Base-by-base conservation (phyloP, 2,329 filamentous ascomycete genomes). In the Diaporthe amygdali region DNA sequence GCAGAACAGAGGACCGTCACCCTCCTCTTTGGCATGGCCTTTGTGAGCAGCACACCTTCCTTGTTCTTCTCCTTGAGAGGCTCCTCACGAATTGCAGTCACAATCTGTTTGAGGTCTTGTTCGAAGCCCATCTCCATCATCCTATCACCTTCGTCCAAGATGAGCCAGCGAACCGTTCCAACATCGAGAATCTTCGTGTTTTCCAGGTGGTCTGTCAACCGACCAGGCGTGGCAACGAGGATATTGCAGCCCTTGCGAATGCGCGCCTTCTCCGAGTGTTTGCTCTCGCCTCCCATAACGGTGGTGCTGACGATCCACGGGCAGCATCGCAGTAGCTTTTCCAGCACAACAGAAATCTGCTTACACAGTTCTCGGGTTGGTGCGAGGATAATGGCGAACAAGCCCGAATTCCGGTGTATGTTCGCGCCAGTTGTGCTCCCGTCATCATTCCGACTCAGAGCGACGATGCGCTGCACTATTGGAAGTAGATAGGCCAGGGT, bases 71-170 rank as follows among this genome's bases (percentile, higher is more conserved):
- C 87, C 46, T 87, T 85, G 25, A 92, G 80, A 37, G 85, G 82
- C 69, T 92, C 88, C 54, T 91, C 84, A 73, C 95, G 91, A 69
- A 98, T 89, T 73, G 93, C 93, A 69, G 90, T 87, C 20, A 99
- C 93, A 74, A 98, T 96, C 72, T 92, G 93, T 78, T 94, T 93
- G 72, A 99, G 90, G 77, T 98, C 96, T 68, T 98, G 92, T 81
- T 98, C 96, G 76, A 99, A 99, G 0, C 96, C 96, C 77, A 98
- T 88, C 79, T 99, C 96, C 96, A 99, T 98, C 79, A 99, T 85
- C n/a, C 96, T 90, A 86, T 99, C 96, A 37, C 96, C 96, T 82
- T 99, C 96, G 77, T 99, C 96, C 7, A 99, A 87, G 2, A 99
- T 92, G 30, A 99, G 84, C 96, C 96, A 99, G 72, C 96, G 88